Base-by-base conservation (phyloP, 2,329 filamentous ascomycete species). In the Cladobotryum mycophilum region DNA sequence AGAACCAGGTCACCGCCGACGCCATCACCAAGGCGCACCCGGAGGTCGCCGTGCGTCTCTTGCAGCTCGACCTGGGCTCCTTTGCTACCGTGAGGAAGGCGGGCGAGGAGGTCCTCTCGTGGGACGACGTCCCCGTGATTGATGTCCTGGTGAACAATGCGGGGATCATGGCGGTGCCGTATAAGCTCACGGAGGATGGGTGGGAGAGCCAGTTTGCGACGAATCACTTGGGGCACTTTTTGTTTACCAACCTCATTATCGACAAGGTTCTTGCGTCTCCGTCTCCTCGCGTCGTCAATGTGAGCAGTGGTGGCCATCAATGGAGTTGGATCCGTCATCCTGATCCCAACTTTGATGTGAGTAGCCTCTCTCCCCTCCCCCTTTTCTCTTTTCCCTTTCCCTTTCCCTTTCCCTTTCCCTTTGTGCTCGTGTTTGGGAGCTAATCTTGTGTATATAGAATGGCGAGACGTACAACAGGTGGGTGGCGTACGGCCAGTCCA, bases 181-280 rank as follows among this genome's bases (percentile, higher is more conserved):
- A 65, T 47, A 60, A 56, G 4, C 50, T 65, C 14, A 65, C 62
- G 25, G 55, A 58, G 4, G 70, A 74, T 7, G 72, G 72, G 3
- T 60, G 69, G 50, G 72, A 75, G 60, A 60, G 62, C 48, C 71
- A 74, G 50, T 70, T 78, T 45, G 70, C 65, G 0, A 68, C 67
- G 2, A 76, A 75, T 46, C 70, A 78, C 47, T 46, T 78, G 5
- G 70, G 68, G 0, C 75, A 75, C 56, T 78, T 72, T 45, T 63
- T 77, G 2, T 63, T 78, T 35, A 70, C 71, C 13, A 73, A 73
- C 54, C 59, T 74, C 17, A 59, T 77, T 42, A 69, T 74, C 62
- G 62, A 61, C 0, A 74, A 73, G 56, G 53, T 76, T 3, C 58
- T 74, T 15, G 63, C 61, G 4, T 60, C 68, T 34, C 52, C 44